Percentiles rank a stretch among this genome's conserved stretches.
phyloP scores from a whole-genome alignment of 139 green algal genomes.

The Closterium sp. region DNA sequence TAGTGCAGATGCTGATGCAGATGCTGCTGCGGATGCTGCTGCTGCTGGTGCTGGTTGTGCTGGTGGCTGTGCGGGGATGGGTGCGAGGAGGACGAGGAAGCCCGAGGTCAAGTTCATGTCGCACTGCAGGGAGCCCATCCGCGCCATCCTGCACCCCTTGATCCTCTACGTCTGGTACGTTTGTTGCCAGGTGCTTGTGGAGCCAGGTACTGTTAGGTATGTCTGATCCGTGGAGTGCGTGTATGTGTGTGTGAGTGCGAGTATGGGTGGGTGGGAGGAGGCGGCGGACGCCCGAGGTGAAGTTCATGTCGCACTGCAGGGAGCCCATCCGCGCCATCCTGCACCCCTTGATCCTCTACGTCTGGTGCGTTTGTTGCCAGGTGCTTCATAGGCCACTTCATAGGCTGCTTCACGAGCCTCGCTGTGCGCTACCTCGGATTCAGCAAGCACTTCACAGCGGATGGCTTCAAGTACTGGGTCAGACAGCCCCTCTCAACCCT shows the following conservation, averaged over 20 bases:
- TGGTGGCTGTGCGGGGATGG: background rate
- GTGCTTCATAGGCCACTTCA: no score
- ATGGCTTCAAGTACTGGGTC: no score
- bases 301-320: slow-evolving; percentile 39
- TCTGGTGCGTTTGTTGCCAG: background rate
- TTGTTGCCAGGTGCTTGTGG: background rate
- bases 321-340: slow-evolving; percentile 23
- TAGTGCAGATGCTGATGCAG: background rate
- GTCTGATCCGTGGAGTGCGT: background rate
- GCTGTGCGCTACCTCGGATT: no score
- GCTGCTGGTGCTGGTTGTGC: background rate
- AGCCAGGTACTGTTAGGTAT: no score
- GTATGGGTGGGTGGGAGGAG: no score
- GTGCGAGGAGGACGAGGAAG: background rate
- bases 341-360: slow-evolving; percentile 31
- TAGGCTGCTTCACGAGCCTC: no score
- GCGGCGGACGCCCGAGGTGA: background rate
- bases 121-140: slow-evolving; percentile 39
- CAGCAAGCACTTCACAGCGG: no score
- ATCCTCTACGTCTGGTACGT: slow-evolving; percentile 35
- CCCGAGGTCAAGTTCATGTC: slow-evolving; percentile 40
- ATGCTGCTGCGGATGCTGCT: background rate
- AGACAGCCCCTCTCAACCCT: no score
- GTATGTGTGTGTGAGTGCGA: background rate
- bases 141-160: slow-evolving; percentile 37